Percentiles rank a stretch among this genome's conserved stretches.
Conservation (phyloP, 129 eudicot species). For the Rutidosis leptorrhynchoides region DNA sequence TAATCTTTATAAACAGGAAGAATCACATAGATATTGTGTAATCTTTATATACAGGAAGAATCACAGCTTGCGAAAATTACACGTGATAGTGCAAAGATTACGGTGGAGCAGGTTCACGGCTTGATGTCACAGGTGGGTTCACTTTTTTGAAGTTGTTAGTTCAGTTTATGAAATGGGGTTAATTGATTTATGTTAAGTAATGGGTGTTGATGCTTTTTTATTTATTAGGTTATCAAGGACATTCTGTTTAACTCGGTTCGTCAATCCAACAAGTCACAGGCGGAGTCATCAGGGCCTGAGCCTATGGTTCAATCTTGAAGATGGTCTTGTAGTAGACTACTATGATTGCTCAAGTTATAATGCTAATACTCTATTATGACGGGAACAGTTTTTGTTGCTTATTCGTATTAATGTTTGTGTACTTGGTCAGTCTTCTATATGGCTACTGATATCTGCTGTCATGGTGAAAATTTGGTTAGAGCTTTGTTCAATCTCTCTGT, state of each 20-base stretch:
- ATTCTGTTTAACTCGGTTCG: conserved; percentile 81
- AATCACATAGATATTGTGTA: no score
- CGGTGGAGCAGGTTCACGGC: conserved; percentile 98
- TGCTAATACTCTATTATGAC: conserved; percentile 11
- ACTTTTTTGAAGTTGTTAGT: background rate
- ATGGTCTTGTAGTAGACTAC: conserved; percentile 3
- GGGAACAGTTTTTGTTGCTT: conserved; percentile 27
- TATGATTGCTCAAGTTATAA: conserved; percentile 18
- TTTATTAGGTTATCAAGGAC: conserved; percentile 82
- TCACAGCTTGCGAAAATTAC: conserved; percentile 89
- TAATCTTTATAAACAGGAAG: conserved; percentile 59
- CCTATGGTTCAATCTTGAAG: conserved; percentile 89
- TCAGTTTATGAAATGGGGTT: background rate
- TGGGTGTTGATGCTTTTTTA: background rate
- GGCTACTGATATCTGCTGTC: background rate
- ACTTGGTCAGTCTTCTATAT: conserved; percentile 6
- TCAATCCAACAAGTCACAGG: conserved; percentile 45
- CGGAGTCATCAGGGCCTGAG: conserved; percentile 83
- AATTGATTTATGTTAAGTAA: background rate
- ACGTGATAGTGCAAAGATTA: conserved; percentile 93
- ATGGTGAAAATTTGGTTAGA: conserved; percentile 4
- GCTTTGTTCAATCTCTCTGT: background rate
- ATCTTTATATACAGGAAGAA: no score
- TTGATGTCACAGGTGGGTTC: conserved; percentile 88
- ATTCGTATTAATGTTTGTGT: conserved; percentile 15